Evolutionary conservation across 208 protist genomes (phyloP).

Genomic region (Balamuthia mandrillaris): DNA sequence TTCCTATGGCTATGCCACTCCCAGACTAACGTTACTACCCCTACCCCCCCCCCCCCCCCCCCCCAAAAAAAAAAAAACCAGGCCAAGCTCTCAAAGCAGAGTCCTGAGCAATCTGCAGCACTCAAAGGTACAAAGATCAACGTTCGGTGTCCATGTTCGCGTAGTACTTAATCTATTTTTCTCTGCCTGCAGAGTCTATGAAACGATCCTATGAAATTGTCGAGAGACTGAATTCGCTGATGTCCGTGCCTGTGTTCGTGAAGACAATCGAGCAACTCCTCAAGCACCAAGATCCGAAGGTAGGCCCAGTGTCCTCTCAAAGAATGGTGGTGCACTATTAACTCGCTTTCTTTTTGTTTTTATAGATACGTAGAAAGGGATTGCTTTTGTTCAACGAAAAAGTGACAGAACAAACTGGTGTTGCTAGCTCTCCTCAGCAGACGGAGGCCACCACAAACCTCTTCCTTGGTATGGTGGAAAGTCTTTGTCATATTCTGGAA

Average conservation of each 20-base stretch:
- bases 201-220: slow-evolving; percentile 4
- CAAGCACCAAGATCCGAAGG: not conserved
- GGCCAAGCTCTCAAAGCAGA: too few species aligned
- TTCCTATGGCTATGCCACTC: too few species aligned
- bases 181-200: too few species aligned
- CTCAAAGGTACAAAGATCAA: too few species aligned
- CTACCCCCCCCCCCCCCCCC: too few species aligned
- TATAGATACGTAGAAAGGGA: not conserved
- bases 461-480: slow-evolving; percentile 14
- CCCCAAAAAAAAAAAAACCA: too few species aligned
- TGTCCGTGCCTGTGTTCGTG: slow-evolving; percentile 19
- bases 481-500: not conserved
- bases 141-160: too few species aligned
- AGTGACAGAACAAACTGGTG: not conserved
- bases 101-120: too few species aligned
- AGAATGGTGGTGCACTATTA: not conserved
- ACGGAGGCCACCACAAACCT: not conserved
- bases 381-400: slow-evolving; percentile 23
- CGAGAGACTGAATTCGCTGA: not conserved
- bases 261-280: not conserved
- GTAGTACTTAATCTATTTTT: too few species aligned
- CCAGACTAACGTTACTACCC: too few species aligned
- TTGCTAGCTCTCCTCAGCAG: not conserved
- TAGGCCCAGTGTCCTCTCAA: not conserved
- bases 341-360: not conserved